These are phyloP conservation scores for Dothideomycetes sp. DNA, from an alignment of 2,329 filamentous ascomycete species.

Conservation along the genomic window DNA sequence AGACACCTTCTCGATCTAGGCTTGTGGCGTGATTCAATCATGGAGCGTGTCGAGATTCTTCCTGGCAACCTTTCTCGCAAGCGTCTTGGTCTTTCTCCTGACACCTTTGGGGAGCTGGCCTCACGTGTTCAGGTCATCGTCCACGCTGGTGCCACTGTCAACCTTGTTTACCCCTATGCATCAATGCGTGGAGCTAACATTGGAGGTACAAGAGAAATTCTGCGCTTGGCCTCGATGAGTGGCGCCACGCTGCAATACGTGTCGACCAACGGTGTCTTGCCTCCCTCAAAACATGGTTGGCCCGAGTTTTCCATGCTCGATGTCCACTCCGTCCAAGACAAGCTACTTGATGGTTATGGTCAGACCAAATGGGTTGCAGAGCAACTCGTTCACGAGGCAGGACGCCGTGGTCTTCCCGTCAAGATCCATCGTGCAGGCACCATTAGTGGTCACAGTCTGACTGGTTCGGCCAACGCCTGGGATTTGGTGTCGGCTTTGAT, in stretches of 20 bases:
- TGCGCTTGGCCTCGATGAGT: constrained; percentile 58
- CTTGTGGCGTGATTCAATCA: constrained; percentile 66
- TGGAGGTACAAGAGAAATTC: constrained; percentile 65
- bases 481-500: constrained; percentile 68
- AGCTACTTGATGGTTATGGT: constrained; percentile 63
- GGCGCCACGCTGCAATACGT: constrained; percentile 69
- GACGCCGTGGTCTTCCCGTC: constrained; percentile 58
- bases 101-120: constrained; percentile 57
- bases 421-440: constrained; percentile 66
- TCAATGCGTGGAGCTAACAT: constrained; percentile 66
- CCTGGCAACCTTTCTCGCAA: constrained; percentile 63
- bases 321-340: constrained; percentile 58
- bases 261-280: constrained; percentile 72
- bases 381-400: constrained; percentile 61
- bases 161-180: constrained; percentile 73
- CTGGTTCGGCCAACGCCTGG: constrained; percentile 68
- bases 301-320: constrained; percentile 58
- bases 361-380: constrained; percentile 79
- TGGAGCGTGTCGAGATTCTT: constrained; percentile 68
- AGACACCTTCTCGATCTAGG: constrained; percentile 70
- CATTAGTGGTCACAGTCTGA: constrained; percentile 67
- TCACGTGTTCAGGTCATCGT: constrained; percentile 61
- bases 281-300: constrained; percentile 62
- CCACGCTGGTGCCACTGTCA: constrained; percentile 70
- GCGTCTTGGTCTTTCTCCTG: constrained; percentile 57